phyloP scores from a whole-genome alignment of 225 moss, liverwort and hornwort genomes.

The Anthoceros angustus region DNA sequence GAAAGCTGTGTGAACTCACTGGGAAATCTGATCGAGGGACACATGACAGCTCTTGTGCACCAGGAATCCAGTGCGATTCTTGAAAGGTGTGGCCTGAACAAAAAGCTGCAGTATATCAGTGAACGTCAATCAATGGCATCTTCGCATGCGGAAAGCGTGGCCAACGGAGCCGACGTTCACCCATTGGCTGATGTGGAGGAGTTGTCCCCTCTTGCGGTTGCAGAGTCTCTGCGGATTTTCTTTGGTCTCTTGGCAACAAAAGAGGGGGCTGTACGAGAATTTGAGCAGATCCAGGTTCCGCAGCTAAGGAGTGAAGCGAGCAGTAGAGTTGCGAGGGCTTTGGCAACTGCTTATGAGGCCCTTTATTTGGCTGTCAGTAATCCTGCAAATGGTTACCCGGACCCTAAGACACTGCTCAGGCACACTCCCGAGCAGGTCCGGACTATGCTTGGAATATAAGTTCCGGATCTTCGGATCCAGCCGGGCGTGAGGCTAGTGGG shows the following conservation, averaged over 20 bases:
- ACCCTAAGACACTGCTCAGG: slow-evolving; percentile 72
- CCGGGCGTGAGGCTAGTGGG: too few species aligned
- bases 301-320: slow-evolving; percentile 79
- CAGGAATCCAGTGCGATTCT: slow-evolving; percentile 61
- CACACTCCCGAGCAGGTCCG: slow-evolving; percentile 87
- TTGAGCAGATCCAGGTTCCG: slow-evolving; percentile 89
- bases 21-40: slow-evolving; percentile 48
- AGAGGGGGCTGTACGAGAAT: slow-evolving; percentile 81
- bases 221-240: slow-evolving; percentile 67
- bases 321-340: slow-evolving; percentile 63
- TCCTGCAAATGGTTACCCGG: slow-evolving; percentile 67
- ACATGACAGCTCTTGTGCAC: slow-evolving; percentile 69
- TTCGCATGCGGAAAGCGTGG: slow-evolving; percentile 52
- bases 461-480: too few species aligned
- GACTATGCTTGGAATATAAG: slow-evolving; percentile 76
- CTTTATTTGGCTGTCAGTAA: slow-evolving; percentile 61
- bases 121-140: slow-evolving; percentile 48
- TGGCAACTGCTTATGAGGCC: slow-evolving; percentile 75
- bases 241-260: slow-evolving; percentile 62
- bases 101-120: slow-evolving; percentile 69
- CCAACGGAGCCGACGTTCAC: slow-evolving; percentile 64
- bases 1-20: slow-evolving; percentile 44
- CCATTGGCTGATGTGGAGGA: slow-evolving; percentile 71
- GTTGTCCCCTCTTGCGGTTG: slow-evolving; percentile 57
- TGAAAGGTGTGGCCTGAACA: slow-evolving; percentile 80